Percentiles rank a stretch among this genome's conserved stretches.
Conservation (phyloP, 2,329 filamentous ascomycete species). For the Penicillium paneum region DNA sequence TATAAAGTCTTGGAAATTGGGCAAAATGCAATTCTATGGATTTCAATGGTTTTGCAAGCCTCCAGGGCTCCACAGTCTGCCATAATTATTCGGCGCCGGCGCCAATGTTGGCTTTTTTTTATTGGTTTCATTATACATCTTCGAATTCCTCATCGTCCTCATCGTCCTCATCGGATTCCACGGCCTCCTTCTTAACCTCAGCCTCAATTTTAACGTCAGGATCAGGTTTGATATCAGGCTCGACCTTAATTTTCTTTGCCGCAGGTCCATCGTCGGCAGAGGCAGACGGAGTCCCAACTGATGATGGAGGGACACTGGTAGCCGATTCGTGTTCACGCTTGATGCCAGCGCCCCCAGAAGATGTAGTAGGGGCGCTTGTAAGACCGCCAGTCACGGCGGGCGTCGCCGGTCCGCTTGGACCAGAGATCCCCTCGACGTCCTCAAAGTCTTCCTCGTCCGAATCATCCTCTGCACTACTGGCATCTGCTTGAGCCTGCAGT, state of each 20-base stretch:
- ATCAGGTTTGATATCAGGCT: slow-evolving; percentile 12
- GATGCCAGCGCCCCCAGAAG: slow-evolving; percentile 26
- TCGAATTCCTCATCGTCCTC: slow-evolving; percentile 7
- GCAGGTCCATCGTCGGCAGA: slow-evolving; percentile 40
- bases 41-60: background rate
- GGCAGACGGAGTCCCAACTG: slow-evolving; percentile 36
- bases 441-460: slow-evolving; percentile 47
- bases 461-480: slow-evolving; percentile 40
- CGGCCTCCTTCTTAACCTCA: slow-evolving; percentile 9
- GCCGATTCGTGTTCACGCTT: slow-evolving; percentile 41
- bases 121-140: slow-evolving; percentile 4
- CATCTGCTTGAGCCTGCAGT: slow-evolving; percentile 41
- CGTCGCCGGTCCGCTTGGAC: slow-evolving; percentile 35
- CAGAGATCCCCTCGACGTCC: slow-evolving; percentile 42
- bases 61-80: background rate
- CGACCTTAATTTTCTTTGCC: slow-evolving; percentile 42
- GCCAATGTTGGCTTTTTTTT: background rate
- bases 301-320: slow-evolving; percentile 40
- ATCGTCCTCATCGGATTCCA: slow-evolving; percentile 10
- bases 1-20: background rate
- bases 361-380: slow-evolving; percentile 26
- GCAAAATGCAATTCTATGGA: background rate
- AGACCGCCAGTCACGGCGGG: slow-evolving; percentile 29
- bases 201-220: slow-evolving; percentile 13
- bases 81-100: slow-evolving; percentile 8